These are phyloP conservation scores for Auxenochlorella pyrenoidosa DNA, from an alignment of 139 green algal species.

Conservation along the genomic window DNA sequence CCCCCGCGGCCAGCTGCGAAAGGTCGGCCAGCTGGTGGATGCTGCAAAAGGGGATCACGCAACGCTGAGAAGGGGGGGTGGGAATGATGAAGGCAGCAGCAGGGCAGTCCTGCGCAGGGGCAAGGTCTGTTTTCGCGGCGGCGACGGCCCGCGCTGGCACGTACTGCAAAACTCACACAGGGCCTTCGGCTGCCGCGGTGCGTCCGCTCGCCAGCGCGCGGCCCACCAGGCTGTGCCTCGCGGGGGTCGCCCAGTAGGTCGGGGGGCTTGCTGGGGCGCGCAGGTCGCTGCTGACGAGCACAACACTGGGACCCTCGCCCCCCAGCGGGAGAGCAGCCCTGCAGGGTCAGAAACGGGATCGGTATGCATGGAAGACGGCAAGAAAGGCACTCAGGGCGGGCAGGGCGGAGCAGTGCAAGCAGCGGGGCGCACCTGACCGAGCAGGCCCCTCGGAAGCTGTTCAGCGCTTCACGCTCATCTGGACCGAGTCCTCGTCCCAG, in stretches of 20 bases:
- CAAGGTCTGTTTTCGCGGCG: neutral
- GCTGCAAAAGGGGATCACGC: neutral
- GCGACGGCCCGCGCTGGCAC: neutral
- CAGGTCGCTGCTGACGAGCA: slow-evolving; percentile 6
- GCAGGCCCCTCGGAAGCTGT: no score
- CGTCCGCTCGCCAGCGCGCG: neutral
- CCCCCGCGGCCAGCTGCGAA: neutral
- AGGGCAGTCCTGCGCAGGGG: neutral
- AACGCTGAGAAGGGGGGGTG: neutral
- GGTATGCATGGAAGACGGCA: no score
- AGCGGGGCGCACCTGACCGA: neutral
- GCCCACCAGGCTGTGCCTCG: neutral
- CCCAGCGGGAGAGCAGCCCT: neutral
- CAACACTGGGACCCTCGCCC: neutral
- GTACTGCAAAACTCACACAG: neutral
- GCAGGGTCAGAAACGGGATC: neutral
- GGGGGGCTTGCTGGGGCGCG: neutral
- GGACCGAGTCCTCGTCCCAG: neutral
- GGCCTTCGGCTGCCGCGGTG: neutral
- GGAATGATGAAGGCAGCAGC: neutral
- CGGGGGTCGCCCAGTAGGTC: neutral
- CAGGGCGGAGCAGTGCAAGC: neutral
- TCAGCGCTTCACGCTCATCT: neutral
- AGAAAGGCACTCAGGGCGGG: neutral
- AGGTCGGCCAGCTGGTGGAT: neutral